Percentiles rank a stretch among this genome's conserved stretches.
These are phyloP conservation scores for Zygoascus bituminiphila DNA, from an alignment of 805 yeast genomes.

Conservation along the genomic window DNA sequence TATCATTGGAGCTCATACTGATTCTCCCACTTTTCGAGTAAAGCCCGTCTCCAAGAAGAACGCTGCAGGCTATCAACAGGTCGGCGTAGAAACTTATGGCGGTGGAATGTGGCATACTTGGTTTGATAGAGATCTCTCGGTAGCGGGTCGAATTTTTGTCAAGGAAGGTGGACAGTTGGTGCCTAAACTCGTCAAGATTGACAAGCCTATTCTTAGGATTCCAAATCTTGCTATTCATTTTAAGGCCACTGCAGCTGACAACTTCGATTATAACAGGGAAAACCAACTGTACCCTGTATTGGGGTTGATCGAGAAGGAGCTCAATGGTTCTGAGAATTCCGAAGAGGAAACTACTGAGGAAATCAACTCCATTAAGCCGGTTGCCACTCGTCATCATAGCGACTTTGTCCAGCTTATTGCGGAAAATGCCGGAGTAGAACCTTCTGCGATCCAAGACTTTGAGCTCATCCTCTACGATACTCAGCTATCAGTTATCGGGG, in stretches of 20 bases:
- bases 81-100: constrained; percentile 92
- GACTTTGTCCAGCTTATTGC: constrained; percentile 66
- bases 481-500: constrained; percentile 78
- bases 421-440: constrained; percentile 44
- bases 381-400: constrained; percentile 65
- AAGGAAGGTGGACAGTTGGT: constrained; percentile 40
- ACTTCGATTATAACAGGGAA: constrained; percentile 86
- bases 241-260: constrained; percentile 56
- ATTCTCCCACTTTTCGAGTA: constrained; percentile 83
- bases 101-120: constrained; percentile 96
- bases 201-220: constrained; percentile 77
- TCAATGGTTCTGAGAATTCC: constrained; percentile 24
- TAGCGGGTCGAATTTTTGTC: constrained; percentile 88
- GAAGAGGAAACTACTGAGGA: constrained; percentile 14
- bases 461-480: constrained; percentile 81
- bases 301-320: constrained; percentile 42
- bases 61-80: constrained; percentile 61
- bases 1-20: constrained; percentile 93
- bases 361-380: constrained; percentile 21
- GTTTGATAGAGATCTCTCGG: constrained; percentile 88
- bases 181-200: constrained; percentile 67
- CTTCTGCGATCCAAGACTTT: constrained; percentile 72
- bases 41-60: constrained; percentile 74
- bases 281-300: constrained; percentile 80
- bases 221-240: constrained; percentile 94